Conservation (phyloP, 2,329 filamentous ascomycete species). For the Endoconidiophora laricicola region DNA sequence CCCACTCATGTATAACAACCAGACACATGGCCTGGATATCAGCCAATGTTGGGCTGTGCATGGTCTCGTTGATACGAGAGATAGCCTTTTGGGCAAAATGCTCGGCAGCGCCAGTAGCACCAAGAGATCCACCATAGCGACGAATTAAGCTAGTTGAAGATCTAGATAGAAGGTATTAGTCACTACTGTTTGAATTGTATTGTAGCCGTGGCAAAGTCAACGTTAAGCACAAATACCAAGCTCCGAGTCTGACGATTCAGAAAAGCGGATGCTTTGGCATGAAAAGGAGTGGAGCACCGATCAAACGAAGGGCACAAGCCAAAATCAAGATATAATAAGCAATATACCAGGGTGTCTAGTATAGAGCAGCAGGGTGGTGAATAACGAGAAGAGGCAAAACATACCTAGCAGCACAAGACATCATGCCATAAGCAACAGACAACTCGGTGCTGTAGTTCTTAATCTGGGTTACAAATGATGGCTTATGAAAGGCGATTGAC, state of each 20-base stretch:
- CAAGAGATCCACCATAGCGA: constrained; percentile 37
- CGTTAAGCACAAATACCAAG: neutral
- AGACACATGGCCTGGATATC: constrained; percentile 46
- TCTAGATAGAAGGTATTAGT: constrained; percentile 19
- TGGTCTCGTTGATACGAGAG: constrained; percentile 37
- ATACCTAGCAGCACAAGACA: constrained; percentile 42
- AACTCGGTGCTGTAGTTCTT: constrained; percentile 39
- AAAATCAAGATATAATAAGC: too few species aligned
- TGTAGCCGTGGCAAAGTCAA: neutral
- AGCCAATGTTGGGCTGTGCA: constrained; percentile 41
- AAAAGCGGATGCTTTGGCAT: neutral
- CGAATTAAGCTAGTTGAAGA: constrained; percentile 40
- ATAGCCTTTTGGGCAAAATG: constrained; percentile 43
- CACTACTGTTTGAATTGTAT: neutral
- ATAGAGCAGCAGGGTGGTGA: constrained; percentile 11
- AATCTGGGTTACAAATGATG: constrained; percentile 42
- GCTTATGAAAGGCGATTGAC: constrained; percentile 47
- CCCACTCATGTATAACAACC: constrained; percentile 47
- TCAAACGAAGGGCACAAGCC: too few species aligned
- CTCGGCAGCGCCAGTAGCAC: constrained; percentile 37
- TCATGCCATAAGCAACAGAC: constrained; percentile 39
- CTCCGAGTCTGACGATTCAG: neutral
- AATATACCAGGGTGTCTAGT: too few species aligned
- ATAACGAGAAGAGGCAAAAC: constrained; percentile 17
- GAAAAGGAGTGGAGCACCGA: too few species aligned